Percentiles rank a stretch among this genome's conserved stretches.
phyloP scores from a whole-genome alignment of 2,329 filamentous ascomycete genomes.

The Gnomoniopsis sp. region DNA sequence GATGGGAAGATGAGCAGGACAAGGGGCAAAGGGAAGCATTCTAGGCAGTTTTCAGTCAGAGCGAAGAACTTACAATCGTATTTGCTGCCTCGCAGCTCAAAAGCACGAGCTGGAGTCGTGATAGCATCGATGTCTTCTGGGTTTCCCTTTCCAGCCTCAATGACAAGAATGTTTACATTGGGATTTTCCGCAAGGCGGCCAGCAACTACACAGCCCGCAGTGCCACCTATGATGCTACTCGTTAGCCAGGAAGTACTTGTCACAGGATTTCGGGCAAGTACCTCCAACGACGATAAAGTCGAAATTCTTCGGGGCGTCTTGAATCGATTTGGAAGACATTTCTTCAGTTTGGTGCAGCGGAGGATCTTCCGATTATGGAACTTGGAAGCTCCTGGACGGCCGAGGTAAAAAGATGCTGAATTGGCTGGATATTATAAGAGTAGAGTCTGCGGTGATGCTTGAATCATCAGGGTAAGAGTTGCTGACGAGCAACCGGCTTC shows the following conservation, averaged over 20 bases:
- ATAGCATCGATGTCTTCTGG: conserved; percentile 48
- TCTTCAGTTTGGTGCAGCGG: too few species aligned
- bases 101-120: conserved; percentile 48
- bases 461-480: too few species aligned
- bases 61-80: conserved; percentile 47
- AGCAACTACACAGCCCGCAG: conserved; percentile 46
- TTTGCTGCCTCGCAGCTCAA: conserved; percentile 51
- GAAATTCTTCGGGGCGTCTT: conserved; percentile 22
- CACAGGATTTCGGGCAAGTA: not conserved
- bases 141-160: conserved; percentile 47
- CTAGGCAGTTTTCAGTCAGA: too few species aligned
- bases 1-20: too few species aligned
- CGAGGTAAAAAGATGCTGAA: too few species aligned
- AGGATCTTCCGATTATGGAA: too few species aligned
- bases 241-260: not conserved
- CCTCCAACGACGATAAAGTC: conserved; percentile 39
- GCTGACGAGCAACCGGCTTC: too few species aligned
- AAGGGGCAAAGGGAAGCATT: too few species aligned
- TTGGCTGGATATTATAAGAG: too few species aligned
- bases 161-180: conserved; percentile 41
- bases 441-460: too few species aligned
- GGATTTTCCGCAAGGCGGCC: conserved; percentile 49
- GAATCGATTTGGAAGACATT: conserved; percentile 15
- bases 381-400: too few species aligned
- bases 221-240: conserved; percentile 33